phyloP scores from a whole-genome alignment of 2,329 filamentous ascomycete genomes.

The Xylaria sp. region DNA sequence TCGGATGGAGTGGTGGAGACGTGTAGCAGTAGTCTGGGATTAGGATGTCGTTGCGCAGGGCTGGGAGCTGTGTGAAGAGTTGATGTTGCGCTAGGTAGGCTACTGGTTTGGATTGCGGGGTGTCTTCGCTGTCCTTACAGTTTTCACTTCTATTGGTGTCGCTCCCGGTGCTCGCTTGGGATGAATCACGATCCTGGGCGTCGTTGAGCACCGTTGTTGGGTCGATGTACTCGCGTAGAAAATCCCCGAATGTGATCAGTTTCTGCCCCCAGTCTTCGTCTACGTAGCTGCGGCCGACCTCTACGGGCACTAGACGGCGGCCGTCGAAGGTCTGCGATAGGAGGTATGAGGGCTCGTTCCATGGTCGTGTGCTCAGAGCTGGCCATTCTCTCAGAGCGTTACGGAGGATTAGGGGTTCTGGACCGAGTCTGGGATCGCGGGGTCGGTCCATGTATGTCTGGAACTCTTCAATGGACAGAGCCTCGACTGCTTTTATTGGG shows the following conservation, averaged over 20 bases:
- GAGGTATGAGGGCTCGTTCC: conserved; percentile 80
- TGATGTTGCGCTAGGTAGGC: conserved; percentile 95
- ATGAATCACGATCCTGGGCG: not conserved
- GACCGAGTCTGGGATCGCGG: conserved; percentile 51
- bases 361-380: conserved; percentile 72
- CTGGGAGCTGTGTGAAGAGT: conserved; percentile 83
- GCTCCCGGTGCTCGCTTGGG: not conserved
- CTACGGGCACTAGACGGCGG: conserved; percentile 82
- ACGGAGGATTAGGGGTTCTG: conserved; percentile 75
- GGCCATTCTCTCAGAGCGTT: conserved; percentile 78
- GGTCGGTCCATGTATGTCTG: conserved; percentile 66
- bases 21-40: conserved; percentile 89
- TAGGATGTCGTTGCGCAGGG: conserved; percentile 77
- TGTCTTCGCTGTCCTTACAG: not conserved
- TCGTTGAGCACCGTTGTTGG: conserved; percentile 25
- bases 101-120: conserved; percentile 48
- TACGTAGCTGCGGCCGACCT: conserved; percentile 87
- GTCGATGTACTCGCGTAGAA: conserved; percentile 71
- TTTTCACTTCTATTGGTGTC: not conserved
- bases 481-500: conserved; percentile 55
- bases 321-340: conserved; percentile 78
- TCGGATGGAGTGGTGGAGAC: conserved; percentile 66
- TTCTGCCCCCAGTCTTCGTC: conserved; percentile 86
- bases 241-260: conserved; percentile 78
- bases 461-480: conserved; percentile 67